A percentile compares a stretch with the other conserved stretches of the same genome.
These are phyloP conservation scores for Fusarium tricinctum DNA, from an alignment of 2,329 filamentous ascomycete genomes.

Conservation along the genomic window DNA sequence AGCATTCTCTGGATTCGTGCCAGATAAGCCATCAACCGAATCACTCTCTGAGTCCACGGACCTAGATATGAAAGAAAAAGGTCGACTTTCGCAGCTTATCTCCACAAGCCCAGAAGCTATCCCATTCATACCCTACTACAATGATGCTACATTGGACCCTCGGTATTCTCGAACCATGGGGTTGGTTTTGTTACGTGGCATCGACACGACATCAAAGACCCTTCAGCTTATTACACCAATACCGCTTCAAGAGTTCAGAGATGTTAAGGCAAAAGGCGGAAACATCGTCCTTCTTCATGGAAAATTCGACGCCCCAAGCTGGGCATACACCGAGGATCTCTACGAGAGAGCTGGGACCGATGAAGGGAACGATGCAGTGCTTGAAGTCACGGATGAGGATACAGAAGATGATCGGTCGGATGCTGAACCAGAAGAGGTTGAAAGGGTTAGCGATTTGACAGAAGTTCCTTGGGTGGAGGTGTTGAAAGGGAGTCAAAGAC, in stretches of 20 bases:
- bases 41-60: conserved; percentile 32
- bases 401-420: conserved; percentile 53
- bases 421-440: conserved; percentile 48
- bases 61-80: background rate
- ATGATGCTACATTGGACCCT: conserved; percentile 71
- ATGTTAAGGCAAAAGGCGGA: conserved; percentile 58
- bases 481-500: conserved; percentile 67
- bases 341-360: conserved; percentile 56
- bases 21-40: conserved; percentile 5
- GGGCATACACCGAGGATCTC: conserved; percentile 77
- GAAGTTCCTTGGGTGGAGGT: conserved; percentile 72
- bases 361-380: conserved; percentile 49
- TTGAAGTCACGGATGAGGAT: conserved; percentile 55
- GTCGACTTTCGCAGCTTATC: conserved; percentile 8
- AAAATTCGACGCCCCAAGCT: conserved; percentile 76
- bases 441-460: conserved; percentile 43
- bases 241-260: conserved; percentile 56
- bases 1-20: conserved; percentile 60
- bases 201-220: conserved; percentile 67
- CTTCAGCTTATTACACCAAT: conserved; percentile 78
- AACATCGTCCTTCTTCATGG: conserved; percentile 75
- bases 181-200: conserved; percentile 77
- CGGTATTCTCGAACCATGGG: conserved; percentile 71
- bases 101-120: conserved; percentile 63
- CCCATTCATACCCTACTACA: conserved; percentile 71